Percentiles rank a stretch among this genome's conserved stretches.
Conservation (phyloP, 139 green algal species). For the Pleodorina starrii region DNA sequence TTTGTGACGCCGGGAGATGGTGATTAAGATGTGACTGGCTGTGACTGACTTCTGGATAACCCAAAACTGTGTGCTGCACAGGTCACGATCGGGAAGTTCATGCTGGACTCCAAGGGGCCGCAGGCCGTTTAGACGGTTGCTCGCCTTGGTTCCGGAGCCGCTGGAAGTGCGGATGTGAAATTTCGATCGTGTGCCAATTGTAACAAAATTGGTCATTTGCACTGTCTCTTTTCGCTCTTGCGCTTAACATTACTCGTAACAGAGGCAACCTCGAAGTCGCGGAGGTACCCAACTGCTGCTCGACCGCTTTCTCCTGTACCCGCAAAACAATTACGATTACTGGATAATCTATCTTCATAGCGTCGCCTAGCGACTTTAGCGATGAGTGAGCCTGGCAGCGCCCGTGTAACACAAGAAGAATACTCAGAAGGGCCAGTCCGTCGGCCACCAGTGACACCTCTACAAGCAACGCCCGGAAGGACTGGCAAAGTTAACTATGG, state of each 20-base stretch:
- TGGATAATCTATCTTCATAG: too few relatives aligned
- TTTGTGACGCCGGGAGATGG: too few relatives aligned
- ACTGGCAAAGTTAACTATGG: slow-evolving; percentile 20
- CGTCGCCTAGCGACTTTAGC: neutral
- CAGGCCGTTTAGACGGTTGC: slow-evolving; percentile 14
- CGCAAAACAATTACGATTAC: too few relatives aligned
- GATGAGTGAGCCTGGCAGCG: neutral
- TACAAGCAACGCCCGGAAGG: neutral
- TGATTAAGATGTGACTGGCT: too few relatives aligned
- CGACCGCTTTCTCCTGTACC: too few relatives aligned
- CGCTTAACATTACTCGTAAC: neutral
- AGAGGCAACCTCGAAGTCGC: neutral
- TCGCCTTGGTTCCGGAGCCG: neutral
- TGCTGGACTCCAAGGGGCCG: slow-evolving; percentile 26
- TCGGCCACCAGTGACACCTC: neutral
- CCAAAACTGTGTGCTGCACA: too few relatives aligned
- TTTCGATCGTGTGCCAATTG: too few relatives aligned
- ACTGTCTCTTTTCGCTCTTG: too few relatives aligned
- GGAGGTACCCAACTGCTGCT: slow-evolving; percentile 1
- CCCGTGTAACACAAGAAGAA: neutral
- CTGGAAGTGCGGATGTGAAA: too few relatives aligned
- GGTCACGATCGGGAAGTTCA: slow-evolving; percentile 46
- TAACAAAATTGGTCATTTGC: too few relatives aligned
- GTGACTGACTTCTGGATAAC: too few relatives aligned
- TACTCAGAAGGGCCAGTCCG: neutral